phyloP scores from a whole-genome alignment of 1,284 basidiomycete genomes.

The Marasmius sp. region DNA sequence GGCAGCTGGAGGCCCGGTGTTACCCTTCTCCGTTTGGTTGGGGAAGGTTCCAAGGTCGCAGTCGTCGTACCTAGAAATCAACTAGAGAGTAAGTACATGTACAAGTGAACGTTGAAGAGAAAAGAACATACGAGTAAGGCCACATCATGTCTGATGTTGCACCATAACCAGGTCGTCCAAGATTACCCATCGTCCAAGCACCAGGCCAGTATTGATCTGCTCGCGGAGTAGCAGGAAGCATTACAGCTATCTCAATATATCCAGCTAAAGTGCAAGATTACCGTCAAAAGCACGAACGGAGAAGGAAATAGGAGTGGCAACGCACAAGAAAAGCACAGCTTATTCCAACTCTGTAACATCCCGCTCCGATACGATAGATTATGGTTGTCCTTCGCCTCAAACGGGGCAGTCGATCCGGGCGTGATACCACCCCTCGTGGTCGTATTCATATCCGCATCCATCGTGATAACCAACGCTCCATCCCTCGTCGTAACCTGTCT shows the following conservation, averaged over 20 bases:
- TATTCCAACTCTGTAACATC: conserved; percentile 78
- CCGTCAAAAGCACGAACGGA: conserved; percentile 20
- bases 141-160: conserved; percentile 82
- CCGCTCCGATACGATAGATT: conserved; percentile 66
- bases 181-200: conserved; percentile 91
- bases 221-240: conserved; percentile 36
- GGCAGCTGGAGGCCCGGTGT: conserved; percentile 55
- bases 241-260: not conserved
- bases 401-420: conserved; percentile 41
- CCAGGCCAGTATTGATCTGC: conserved; percentile 52
- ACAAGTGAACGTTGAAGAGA: not conserved
- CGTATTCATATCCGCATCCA: conserved; percentile 32
- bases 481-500: conserved; percentile 68
- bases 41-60: conserved; percentile 81
- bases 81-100: not conserved
- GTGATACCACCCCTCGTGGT: not conserved
- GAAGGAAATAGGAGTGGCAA: not conserved
- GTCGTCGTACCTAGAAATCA: conserved; percentile 51
- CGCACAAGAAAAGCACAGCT: conserved; percentile 77
- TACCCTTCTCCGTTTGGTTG: conserved; percentile 62
- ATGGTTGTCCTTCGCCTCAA: conserved; percentile 48
- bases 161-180: conserved; percentile 79
- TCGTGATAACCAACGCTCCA: conserved; percentile 73
- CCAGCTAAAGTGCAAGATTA: not conserved
- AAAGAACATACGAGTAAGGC: conserved; percentile 51